Evolutionary conservation across 805 yeast species (phyloP).

Genomic region (Candida tibetensis): DNA sequence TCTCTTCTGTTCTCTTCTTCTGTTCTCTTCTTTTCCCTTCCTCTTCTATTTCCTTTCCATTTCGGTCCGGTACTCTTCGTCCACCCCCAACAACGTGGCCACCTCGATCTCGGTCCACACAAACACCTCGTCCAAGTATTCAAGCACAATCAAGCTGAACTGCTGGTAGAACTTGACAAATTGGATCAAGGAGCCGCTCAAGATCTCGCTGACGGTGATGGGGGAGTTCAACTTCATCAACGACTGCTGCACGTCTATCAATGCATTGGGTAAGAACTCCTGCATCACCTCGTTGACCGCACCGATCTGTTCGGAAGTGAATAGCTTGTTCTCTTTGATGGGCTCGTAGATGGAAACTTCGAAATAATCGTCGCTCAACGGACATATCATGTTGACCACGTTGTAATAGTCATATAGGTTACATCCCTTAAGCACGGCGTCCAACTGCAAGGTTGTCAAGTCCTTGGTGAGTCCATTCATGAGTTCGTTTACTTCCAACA

Average conservation of each 20-base stretch:
- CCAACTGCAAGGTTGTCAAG: constrained; percentile 46
- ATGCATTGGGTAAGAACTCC: constrained; percentile 55
- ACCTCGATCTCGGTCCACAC: constrained; percentile 59
- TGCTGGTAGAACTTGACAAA: constrained; percentile 49
- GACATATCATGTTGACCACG: constrained; percentile 69
- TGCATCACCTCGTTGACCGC: constrained; percentile 46
- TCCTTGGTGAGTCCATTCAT: constrained; percentile 36
- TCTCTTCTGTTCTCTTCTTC: too few relatives aligned
- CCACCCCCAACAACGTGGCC: constrained; percentile 72
- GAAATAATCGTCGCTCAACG: constrained; percentile 52
- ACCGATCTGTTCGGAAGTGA: constrained; percentile 43
- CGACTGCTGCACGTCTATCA: constrained; percentile 57
- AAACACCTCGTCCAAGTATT: constrained; percentile 37
- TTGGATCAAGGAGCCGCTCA: constrained; percentile 45
- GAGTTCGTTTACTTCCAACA: constrained; percentile 30
- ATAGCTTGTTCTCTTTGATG: constrained; percentile 57
- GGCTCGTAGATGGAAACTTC: constrained; percentile 66
- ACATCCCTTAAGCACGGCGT: constrained; percentile 48
- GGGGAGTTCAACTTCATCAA: constrained; percentile 65
- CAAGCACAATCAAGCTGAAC: constrained; percentile 33
- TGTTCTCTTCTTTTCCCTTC: too few relatives aligned
- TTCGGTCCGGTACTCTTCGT: too few relatives aligned
- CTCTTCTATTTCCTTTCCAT: too few relatives aligned
- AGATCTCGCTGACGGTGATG: constrained; percentile 52
- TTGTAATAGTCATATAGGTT: constrained; percentile 59